Evolutionary conservation across 2,329 filamentous ascomycete genomes (phyloP), one percentile per base, ranked within the genome.

Genomic region (Rhynchosporium secalis): DNA sequence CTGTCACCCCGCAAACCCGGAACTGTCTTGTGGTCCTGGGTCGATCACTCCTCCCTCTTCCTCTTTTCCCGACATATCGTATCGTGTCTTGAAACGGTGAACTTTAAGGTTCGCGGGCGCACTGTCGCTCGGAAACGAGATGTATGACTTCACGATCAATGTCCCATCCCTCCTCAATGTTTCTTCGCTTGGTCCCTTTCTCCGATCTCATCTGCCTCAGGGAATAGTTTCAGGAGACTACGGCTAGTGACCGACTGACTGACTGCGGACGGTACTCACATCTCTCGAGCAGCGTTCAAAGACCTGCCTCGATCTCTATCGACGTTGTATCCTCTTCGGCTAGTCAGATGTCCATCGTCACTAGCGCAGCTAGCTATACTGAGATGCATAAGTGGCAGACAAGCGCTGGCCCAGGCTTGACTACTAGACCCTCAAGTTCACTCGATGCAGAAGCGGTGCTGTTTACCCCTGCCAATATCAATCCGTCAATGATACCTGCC

Each of bases 311-410:
- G 13, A 45, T 15, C 54, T 28, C 41, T 13, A 45, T 15, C 54
- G n/a, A 33, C n/a, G 54, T 46, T 56, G 45, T 56, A 56, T 45
- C 15, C 40, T 41, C 26, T 36, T 55, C 5, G 12, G n/a, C 54
- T 46, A 13, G 13, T 36, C 33, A 10, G 41, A 4, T 31, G 8
- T 36, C 40, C 20, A 10, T 31, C 3, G 9, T 20, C 36, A 20
- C 51, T 12, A 28, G 20, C 4, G 33, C 12, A 9, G n/a, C 43
- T 46, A 7, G 20, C 13, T 12, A 13, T 9, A 10, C 5, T 36
- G 33, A 36, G 33, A 36, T 20, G 33, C 33, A 36, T 5, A 36
- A 36, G 33, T 20, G 47, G 28, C 52, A 31, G 20, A 26, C 52
- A 56, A 56, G 52, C 38, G 52, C 52, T 10, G 5, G 20, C n/a